These are phyloP conservation scores for Alternaria arbusti DNA, from an alignment of 2,329 filamentous ascomycete genomes.

Conservation along the genomic window DNA sequence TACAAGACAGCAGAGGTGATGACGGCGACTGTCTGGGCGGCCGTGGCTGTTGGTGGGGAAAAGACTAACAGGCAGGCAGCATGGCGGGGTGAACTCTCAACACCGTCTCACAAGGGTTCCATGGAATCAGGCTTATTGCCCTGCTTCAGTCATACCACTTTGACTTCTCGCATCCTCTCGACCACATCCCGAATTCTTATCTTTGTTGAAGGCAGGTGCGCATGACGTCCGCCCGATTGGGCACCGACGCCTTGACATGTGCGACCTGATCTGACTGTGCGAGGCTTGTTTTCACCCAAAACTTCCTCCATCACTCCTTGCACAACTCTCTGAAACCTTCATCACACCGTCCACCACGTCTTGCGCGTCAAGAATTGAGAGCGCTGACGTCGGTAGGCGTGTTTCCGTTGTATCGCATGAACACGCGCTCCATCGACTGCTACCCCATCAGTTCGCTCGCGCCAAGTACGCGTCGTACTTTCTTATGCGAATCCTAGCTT, in stretches of 20 bases:
- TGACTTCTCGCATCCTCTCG: not conserved
- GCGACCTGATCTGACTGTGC: conserved; percentile 23
- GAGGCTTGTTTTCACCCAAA: conserved; percentile 10
- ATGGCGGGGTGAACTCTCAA: conserved; percentile 9
- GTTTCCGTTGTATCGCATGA: not conserved
- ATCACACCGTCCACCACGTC: conserved; percentile 2
- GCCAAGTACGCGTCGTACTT: not conserved
- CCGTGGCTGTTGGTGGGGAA: conserved; percentile 15
- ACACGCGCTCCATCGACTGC: not conserved
- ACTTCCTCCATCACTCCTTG: conserved; percentile 12
- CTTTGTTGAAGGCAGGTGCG: conserved; percentile 21
- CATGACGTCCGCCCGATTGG: conserved; percentile 24
- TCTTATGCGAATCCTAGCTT: not conserved
- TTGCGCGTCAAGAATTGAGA: not conserved
- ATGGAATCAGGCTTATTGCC: not conserved
- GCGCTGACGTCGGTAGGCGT: not conserved
- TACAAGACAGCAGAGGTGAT: conserved; percentile 11
- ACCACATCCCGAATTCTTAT: conserved; percentile 5
- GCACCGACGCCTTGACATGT: conserved; percentile 22
- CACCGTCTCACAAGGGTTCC: not conserved
- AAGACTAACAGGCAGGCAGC: conserved; percentile 12
- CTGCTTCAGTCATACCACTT: not conserved
- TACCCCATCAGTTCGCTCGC: not conserved
- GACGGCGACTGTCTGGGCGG: conserved; percentile 14
- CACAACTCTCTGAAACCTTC: conserved; percentile 27